These are phyloP conservation scores for Diplotaxis tenuifolia DNA, from an alignment of 345 rosid species.

Conservation along the genomic window DNA sequence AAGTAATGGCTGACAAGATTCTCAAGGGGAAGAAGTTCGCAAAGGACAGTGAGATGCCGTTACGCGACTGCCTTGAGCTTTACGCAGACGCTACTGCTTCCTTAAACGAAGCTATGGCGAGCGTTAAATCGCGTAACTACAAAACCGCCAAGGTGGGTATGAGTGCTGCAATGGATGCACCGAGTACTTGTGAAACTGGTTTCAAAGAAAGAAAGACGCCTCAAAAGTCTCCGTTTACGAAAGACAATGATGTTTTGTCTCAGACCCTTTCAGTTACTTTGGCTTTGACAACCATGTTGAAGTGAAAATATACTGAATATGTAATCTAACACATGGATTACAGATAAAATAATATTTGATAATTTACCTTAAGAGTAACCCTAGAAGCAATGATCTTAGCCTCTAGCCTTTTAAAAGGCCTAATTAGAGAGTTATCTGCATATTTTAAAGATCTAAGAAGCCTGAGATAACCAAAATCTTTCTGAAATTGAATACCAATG, in stretches of 20 bases:
- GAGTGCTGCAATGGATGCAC: conserved; percentile 46
- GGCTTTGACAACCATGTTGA: conserved; percentile 43
- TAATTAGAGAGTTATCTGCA: conserved; percentile 13
- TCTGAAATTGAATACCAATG: neutral
- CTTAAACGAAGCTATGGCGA: conserved; percentile 24
- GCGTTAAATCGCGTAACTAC: conserved; percentile 27
- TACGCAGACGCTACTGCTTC: conserved; percentile 29
- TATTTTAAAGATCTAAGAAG: conserved; percentile 3
- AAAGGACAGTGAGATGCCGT: conserved; percentile 1
- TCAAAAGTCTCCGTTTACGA: conserved; percentile 30
- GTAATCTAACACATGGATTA: neutral
- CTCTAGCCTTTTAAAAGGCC: neutral
- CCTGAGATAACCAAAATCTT: conserved; percentile 1
- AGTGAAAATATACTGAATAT: neutral
- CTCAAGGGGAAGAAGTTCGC: conserved; percentile 15
- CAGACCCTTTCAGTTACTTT: conserved; percentile 38
- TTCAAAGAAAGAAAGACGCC: conserved; percentile 33
- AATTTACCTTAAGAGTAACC: conserved; percentile 16
- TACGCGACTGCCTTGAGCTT: conserved; percentile 43
- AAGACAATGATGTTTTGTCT: conserved; percentile 36
- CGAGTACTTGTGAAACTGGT: conserved; percentile 45
- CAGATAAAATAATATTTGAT: neutral
- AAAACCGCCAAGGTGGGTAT: conserved; percentile 19
- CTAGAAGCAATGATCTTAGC: conserved; percentile 17
- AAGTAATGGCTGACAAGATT: conserved; percentile 16